Evolutionary conservation across 306 rosid genomes (phyloP).

Genomic region (Pyrus pyrifolia): DNA sequence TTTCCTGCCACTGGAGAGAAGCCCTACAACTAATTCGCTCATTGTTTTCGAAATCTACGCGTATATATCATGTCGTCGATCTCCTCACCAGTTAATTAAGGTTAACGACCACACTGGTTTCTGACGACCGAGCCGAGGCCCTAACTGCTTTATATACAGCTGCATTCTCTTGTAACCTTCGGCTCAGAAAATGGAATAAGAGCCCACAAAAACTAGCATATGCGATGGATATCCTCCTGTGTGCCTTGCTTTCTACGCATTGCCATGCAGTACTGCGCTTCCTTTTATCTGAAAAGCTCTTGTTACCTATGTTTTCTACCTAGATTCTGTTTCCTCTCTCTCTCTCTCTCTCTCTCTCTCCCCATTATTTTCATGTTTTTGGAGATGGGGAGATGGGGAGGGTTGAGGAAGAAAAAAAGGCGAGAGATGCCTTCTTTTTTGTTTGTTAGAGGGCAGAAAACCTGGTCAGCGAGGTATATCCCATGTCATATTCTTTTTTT

Average conservation of each 20-base stretch:
- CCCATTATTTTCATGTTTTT: neutral
- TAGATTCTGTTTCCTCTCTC: slow-evolving; percentile 15
- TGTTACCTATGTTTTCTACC: neutral
- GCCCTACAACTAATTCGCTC: slow-evolving; percentile 57
- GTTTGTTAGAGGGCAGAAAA: neutral
- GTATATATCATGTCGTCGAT: too few relatives aligned
- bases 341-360: neutral
- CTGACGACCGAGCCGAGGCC: neutral
- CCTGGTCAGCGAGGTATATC: slow-evolving; percentile 28
- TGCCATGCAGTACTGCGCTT: neutral
- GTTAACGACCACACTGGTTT: neutral
- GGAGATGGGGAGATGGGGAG: slow-evolving; percentile 2
- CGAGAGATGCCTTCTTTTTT: slow-evolving; percentile 28
- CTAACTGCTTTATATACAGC: neutral
- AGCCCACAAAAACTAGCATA: slow-evolving; percentile 24
- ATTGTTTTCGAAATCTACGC: neutral
- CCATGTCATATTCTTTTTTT: slow-evolving; percentile 36
- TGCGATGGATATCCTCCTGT: slow-evolving; percentile 46
- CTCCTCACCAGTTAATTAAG: neutral
- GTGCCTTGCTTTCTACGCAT: neutral
- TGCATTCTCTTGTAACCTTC: neutral
- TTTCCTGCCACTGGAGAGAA: slow-evolving; percentile 58
- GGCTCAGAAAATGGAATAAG: neutral
- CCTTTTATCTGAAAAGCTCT: slow-evolving; percentile 14
- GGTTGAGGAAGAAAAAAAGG: neutral